Evolutionary conservation across 345 rosid genomes (phyloP), one percentile per base, ranked within the genome.

Genomic region (Eucalyptus erythrocorys): DNA sequence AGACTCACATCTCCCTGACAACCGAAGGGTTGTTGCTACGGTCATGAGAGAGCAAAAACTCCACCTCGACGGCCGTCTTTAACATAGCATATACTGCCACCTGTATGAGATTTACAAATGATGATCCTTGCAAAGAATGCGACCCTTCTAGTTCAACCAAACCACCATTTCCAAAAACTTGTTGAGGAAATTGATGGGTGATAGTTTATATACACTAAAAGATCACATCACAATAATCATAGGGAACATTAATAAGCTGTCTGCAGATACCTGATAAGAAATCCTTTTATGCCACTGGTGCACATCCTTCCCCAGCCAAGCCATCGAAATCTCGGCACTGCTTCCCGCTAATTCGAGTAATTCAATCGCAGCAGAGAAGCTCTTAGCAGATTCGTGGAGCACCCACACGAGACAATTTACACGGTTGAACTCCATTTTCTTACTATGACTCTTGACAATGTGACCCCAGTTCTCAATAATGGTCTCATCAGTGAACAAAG

Each of bases 271-370:
- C 92, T 89, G 93, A 90, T 93, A 91, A 76, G 96, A 89, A 55
- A 94, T 91, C 40, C 92, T 89, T 90, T 89, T 94, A 90, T 94
- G 96, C 96, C 96, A 95, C 88, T 86, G 91, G 90, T 93, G 94
- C 87, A 94, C 94, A 90, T 95, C 96, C 90, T 93, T 94, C 90
- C 97, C 97, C 19, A 93, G 92, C 96, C 96, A 95, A 40, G 96
- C 96, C 94, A 92, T 93, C 68, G 95, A 93, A 91, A 95, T 93
- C 91, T 90, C 92, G 21, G 93, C 86, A 85, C 91, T 76, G 55
- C 91, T 94, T 90, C 94, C 94, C 64, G 89, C 85, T 90, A 93
- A 87, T 85, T 87, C 91, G 86, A 94, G 97, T 59, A 94, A 93
- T 91, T 93, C 91, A 82, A 91, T 92, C 1, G 93, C 91, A 86